Base-by-base conservation (phyloP, 2,329 filamentous ascomycete species). In the Alternaria hordeiaustralica region DNA sequence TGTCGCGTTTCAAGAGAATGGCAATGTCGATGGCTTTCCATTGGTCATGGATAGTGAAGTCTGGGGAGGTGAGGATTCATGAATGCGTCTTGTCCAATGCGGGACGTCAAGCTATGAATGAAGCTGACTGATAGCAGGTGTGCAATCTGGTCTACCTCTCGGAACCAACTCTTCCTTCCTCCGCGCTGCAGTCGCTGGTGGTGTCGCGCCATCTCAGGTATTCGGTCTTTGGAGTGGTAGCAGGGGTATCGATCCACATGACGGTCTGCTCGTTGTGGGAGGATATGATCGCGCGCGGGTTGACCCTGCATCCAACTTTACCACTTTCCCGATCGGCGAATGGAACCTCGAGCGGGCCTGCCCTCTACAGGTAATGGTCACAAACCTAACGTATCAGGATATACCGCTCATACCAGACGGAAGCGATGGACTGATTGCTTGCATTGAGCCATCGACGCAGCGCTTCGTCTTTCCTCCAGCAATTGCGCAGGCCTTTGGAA, bases 171-270 rank as follows among this genome's bases (percentile, higher is more conserved):
- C 62, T 7, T 63, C 60, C 18, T 65, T 65, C 54, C 54, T 65
- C 18, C 59, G 62, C 15, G 62, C 59, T 43, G 62, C 62, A 15
- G 62, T 65, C 18, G 54, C 36, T 12, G 63, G 63, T 26, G 36
- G 60, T 28, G 54, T 65, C 15, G 63, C 63, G 12, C 63, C 63
- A 30, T 65, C 63, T 13, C 46, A 59, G 33, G 63, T 63, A 10
- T 65, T 65, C 26, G 63, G 63, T 18, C 54, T 65, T n/a, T 65
- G 63, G 63, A 51, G 33, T 28, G 63, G 63, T 20, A 65, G 63
- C 49, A 46, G 63, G 25, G 54, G 59, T 5, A 36, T 65, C 13
- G 44, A 61, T 28, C 63, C 63, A n/a, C 43, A 43, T 11, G 63
- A 65, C 49, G 63, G 63, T 11, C 10, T 59, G n/a, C 63, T 65